Percentiles rank a stretch among this genome's conserved stretches.
Conservation (phyloP, 2,329 filamentous ascomycete species). For the Fusarium sp. region DNA sequence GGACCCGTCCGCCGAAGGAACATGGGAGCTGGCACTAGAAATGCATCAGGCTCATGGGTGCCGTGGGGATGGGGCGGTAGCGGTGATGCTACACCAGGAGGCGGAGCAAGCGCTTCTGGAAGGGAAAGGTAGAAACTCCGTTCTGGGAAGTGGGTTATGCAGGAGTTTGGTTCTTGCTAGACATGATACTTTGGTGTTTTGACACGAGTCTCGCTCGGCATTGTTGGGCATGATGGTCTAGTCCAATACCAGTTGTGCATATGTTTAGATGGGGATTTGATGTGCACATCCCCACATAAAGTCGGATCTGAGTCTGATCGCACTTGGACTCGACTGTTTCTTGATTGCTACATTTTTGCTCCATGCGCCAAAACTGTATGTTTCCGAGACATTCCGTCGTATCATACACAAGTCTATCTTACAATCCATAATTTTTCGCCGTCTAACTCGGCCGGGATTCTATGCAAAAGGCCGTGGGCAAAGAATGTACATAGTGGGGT, state of each 20-base stretch:
- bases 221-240: slow-evolving; percentile 1
- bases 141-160: slow-evolving; percentile 32
- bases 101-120: slow-evolving; percentile 49
- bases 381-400: slow-evolving; percentile 7
- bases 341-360: slow-evolving; percentile 8
- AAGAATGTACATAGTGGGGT: neutral
- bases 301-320: neutral
- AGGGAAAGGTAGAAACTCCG: slow-evolving; percentile 49
- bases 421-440: slow-evolving; percentile 7
- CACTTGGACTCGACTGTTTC: slow-evolving; percentile 5
- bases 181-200: slow-evolving; percentile 15
- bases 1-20: slow-evolving; percentile 49
- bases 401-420: slow-evolving; percentile 13
- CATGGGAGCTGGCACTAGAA: slow-evolving; percentile 34
- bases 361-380: slow-evolving; percentile 21
- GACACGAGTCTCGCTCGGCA: slow-evolving; percentile 17
- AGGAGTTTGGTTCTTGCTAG: slow-evolving; percentile 45
- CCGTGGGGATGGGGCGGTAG: slow-evolving; percentile 56
- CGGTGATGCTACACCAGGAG: slow-evolving; percentile 17
- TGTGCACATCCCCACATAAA: slow-evolving; percentile 1
- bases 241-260: slow-evolving; percentile 16
- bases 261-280: slow-evolving; percentile 24
- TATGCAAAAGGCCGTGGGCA: slow-evolving; percentile 6
- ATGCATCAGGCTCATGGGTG: slow-evolving; percentile 56
- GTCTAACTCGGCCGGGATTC: neutral